A percentile compares a stretch with the other conserved stretches of the same genome.
Evolutionary conservation across 768 basidiomycete species (phyloP).

Genomic region (Rhodosporidiobolus odoratus): DNA sequence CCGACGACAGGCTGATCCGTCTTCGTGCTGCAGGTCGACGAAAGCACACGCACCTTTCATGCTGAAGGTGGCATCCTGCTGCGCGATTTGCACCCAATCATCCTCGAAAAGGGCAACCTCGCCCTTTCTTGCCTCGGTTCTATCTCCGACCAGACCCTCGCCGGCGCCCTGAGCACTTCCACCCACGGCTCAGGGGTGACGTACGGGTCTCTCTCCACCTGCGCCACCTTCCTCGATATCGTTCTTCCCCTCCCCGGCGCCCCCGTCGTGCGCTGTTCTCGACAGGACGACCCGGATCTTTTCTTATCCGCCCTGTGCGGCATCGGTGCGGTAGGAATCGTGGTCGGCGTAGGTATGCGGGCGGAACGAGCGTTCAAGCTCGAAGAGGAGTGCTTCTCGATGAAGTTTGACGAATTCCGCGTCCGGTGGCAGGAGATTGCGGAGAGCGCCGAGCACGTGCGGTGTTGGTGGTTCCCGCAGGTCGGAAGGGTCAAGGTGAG

Average conservation of each 20-base stretch:
- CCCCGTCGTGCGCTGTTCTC: slow-evolving; percentile 61
- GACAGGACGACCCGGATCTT: slow-evolving; percentile 58
- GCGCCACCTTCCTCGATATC: slow-evolving; percentile 68
- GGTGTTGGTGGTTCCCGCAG: slow-evolving; percentile 92
- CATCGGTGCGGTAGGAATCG: slow-evolving; percentile 81
- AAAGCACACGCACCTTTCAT: slow-evolving; percentile 61
- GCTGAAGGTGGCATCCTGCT: slow-evolving; percentile 65
- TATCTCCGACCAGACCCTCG: slow-evolving; percentile 92
- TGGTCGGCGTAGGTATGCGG: slow-evolving; percentile 68
- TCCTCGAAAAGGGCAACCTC: slow-evolving; percentile 58
- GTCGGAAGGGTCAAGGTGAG: slow-evolving; percentile 66
- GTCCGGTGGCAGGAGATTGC: slow-evolving; percentile 42
- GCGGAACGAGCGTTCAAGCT: slow-evolving; percentile 79
- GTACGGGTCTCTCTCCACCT: slow-evolving; percentile 74
- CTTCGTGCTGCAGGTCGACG: slow-evolving; percentile 57
- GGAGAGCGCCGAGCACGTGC: slow-evolving; percentile 72
- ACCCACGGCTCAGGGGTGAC: slow-evolving; percentile 85
- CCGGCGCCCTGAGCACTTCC: slow-evolving; percentile 84
- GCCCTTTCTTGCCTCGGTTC: slow-evolving; percentile 91
- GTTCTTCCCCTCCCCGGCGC: slow-evolving; percentile 65
- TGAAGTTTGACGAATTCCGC: slow-evolving; percentile 37
- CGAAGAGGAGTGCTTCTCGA: slow-evolving; percentile 46
- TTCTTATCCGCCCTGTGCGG: slow-evolving; percentile 88
- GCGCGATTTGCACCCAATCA: slow-evolving; percentile 41
- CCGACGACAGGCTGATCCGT: not conserved